Percentiles rank a stretch among this genome's conserved stretches.
Conservation (phyloP, 129 eudicot species). For the Scalesia atractyloides region DNA sequence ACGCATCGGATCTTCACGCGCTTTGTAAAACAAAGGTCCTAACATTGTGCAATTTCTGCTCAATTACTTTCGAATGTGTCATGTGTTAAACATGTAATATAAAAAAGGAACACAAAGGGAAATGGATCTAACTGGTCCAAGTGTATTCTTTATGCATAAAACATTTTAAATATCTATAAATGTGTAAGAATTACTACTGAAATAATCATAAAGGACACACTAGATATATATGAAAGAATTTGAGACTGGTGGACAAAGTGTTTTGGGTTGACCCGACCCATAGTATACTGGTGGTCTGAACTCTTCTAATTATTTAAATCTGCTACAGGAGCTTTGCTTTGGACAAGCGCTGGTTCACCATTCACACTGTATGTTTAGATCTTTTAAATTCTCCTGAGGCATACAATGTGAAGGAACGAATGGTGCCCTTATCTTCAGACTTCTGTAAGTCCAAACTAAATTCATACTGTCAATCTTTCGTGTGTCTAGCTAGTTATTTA, state of each 20-base stretch:
- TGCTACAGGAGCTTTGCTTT: conserved; percentile 55
- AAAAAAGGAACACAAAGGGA: background rate
- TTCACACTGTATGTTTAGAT: conserved; percentile 75
- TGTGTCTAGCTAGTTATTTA: background rate
- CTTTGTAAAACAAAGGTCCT: too few relatives aligned
- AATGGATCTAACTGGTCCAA: background rate
- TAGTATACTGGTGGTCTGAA: background rate
- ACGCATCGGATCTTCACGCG: too few relatives aligned
- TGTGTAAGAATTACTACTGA: conserved; percentile 10
- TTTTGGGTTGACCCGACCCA: background rate
- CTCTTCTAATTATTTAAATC: conserved; percentile 8
- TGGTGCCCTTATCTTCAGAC: conserved; percentile 36
- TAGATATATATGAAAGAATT: conserved; percentile 2
- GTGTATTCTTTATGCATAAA: background rate
- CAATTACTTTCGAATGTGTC: conserved; percentile 1
- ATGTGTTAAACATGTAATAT: conserved; percentile 9
- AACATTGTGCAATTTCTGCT: background rate
- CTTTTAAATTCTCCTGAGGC: conserved; percentile 52
- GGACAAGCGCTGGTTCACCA: conserved; percentile 68
- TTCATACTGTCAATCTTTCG: conserved; percentile 4
- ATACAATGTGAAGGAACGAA: conserved; percentile 41
- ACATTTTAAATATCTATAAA: background rate
- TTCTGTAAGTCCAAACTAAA: conserved; percentile 32
- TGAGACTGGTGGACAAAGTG: conserved; percentile 1
- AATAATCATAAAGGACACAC: background rate